A percentile compares a stretch with the other conserved stretches of the same genome.
phyloP scores from a whole-genome alignment of 1,284 basidiomycete species.

The Megacollybia platyphylla region DNA sequence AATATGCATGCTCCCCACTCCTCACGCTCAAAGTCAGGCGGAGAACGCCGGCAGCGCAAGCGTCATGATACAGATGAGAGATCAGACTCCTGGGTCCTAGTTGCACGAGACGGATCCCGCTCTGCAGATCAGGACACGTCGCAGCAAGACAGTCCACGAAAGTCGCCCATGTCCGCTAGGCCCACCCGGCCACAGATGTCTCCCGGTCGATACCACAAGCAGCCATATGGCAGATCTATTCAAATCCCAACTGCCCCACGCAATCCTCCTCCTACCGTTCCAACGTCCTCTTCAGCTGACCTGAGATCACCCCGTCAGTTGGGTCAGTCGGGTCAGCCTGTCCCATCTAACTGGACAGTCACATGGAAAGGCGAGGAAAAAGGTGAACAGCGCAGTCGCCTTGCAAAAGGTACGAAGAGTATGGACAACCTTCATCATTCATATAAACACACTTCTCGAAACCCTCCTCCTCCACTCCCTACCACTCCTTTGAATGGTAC shows the following conservation, averaged over 20 bases:
- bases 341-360: constrained; percentile 32
- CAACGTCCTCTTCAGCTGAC: constrained; percentile 11
- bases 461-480: constrained; percentile 16
- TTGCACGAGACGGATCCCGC: constrained; percentile 19
- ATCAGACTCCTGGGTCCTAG: constrained; percentile 30
- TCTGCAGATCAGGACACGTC: constrained; percentile 17
- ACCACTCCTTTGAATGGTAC: constrained; percentile 14
- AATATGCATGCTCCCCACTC: not conserved
- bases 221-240: constrained; percentile 18
- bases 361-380: constrained; percentile 33
- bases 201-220: constrained; percentile 16
- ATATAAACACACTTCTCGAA: constrained; percentile 17
- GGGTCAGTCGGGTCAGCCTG: constrained; percentile 19
- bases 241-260: constrained; percentile 24
- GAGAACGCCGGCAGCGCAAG: constrained; percentile 5
- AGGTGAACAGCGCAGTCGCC: constrained; percentile 18
- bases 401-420: constrained; percentile 35
- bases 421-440: constrained; percentile 39
- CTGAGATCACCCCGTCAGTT: constrained; percentile 9
- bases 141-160: constrained; percentile 11
- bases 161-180: constrained; percentile 11
- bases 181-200: constrained; percentile 15
- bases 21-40: not conserved
- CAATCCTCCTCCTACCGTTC: constrained; percentile 22
- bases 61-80: constrained; percentile 9